Evolutionary conservation across 2,329 filamentous ascomycete genomes (phyloP).

Genomic region (Fusarium nelsonii): DNA sequence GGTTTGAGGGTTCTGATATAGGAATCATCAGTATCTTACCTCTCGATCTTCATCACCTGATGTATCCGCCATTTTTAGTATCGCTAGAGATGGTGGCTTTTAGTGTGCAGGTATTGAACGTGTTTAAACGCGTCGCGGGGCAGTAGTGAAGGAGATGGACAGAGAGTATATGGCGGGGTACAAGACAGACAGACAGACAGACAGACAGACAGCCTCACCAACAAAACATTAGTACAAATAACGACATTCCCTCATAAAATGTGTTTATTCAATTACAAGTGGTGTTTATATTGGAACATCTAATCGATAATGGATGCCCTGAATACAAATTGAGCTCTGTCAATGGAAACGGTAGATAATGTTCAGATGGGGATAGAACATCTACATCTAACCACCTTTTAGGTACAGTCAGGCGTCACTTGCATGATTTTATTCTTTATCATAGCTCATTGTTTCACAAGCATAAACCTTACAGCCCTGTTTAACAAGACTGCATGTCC

Average conservation of each 20-base stretch:
- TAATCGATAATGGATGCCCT: too few species aligned
- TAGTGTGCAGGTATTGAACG: conserved; percentile 17
- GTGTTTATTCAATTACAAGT: background rate
- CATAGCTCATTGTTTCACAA: background rate
- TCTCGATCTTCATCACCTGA: conserved; percentile 54
- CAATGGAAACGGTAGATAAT: too few species aligned
- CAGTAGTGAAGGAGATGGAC: background rate
- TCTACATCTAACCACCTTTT: background rate
- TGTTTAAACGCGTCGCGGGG: conserved; percentile 41
- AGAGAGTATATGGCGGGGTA: conserved; percentile 19
- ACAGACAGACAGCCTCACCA: background rate
- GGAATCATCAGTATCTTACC: conserved; percentile 41
- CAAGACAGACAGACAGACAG: background rate
- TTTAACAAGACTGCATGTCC: background rate
- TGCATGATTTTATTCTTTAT: background rate
- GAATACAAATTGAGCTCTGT: too few species aligned
- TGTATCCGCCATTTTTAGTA: conserved; percentile 51
- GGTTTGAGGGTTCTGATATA: background rate
- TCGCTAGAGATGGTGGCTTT: background rate
- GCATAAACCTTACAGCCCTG: background rate
- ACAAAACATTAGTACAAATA: background rate
- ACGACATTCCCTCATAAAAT: background rate
- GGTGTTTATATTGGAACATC: background rate
- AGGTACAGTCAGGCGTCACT: background rate
- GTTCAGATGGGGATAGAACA: background rate